Evolutionary conservation across 2,329 filamentous ascomycete species (phyloP).

Genomic region (Colletotrichum sp.): DNA sequence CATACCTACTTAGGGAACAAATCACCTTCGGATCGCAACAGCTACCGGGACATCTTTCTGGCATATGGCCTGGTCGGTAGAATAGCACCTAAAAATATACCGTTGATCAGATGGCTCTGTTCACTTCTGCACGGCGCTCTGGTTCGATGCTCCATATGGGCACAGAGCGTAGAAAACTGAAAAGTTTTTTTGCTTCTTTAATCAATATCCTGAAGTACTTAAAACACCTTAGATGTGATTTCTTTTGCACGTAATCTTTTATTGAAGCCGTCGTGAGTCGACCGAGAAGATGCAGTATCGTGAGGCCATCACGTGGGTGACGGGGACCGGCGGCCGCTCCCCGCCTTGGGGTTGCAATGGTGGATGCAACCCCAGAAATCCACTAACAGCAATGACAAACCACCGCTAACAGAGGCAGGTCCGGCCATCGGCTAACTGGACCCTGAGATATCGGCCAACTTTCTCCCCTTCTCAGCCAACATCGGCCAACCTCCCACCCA

Average conservation of each 20-base stretch:
- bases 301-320: background rate
- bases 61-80: background rate
- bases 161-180: background rate
- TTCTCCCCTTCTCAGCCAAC: too few relatives aligned
- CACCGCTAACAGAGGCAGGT: background rate
- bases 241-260: rapidly evolving
- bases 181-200: background rate
- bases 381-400: background rate
- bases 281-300: background rate
- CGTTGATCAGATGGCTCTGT: background rate
- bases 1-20: background rate
- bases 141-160: background rate
- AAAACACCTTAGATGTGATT: background rate
- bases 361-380: background rate
- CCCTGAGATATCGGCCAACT: background rate
- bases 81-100: background rate
- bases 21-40: background rate
- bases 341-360: background rate
- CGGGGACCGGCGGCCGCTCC: background rate
- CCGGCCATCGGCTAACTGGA: background rate
- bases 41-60: background rate
- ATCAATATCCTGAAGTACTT: too few relatives aligned
- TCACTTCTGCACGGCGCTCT: background rate
- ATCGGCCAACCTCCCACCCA: background rate
- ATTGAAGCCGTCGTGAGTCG: rapidly evolving